phyloP scores from a whole-genome alignment of 345 rosid species.

The Ceriops zippeliana region DNA sequence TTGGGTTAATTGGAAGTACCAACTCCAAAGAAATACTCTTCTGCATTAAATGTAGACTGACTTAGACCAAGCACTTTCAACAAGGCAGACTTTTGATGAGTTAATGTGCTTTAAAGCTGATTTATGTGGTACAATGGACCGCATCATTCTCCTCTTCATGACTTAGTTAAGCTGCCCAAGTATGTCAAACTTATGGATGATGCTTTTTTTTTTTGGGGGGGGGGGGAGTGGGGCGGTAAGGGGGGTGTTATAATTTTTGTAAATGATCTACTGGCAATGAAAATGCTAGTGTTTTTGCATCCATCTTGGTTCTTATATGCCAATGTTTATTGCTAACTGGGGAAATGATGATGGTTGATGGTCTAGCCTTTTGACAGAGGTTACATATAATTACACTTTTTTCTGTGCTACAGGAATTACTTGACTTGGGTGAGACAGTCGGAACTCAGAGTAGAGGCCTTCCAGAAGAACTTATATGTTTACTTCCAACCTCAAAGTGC shows the following conservation, averaged over 20 bases:
- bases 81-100: neutral
- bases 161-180: neutral
- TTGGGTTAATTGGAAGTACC: neutral
- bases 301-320: neutral
- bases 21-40: too few species aligned
- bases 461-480: constrained; percentile 46
- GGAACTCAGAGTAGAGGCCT: constrained; percentile 69
- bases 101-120: neutral
- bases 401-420: constrained; percentile 47
- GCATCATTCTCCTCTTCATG: neutral
- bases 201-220: neutral
- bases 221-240: neutral
- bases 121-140: neutral
- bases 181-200: neutral
- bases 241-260: neutral
- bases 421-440: constrained; percentile 66
- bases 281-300: neutral
- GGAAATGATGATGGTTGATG: neutral
- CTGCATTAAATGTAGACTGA: neutral
- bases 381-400: neutral
- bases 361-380: neutral
- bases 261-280: neutral
- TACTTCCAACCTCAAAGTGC: constrained; percentile 63
- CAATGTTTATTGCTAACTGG: neutral
- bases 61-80: constrained; percentile 3